Percentiles rank a stretch among this genome's conserved stretches.
Evolutionary conservation across 1,284 basidiomycete genomes (phyloP).

Genomic region (Psilocybe mexicana): DNA sequence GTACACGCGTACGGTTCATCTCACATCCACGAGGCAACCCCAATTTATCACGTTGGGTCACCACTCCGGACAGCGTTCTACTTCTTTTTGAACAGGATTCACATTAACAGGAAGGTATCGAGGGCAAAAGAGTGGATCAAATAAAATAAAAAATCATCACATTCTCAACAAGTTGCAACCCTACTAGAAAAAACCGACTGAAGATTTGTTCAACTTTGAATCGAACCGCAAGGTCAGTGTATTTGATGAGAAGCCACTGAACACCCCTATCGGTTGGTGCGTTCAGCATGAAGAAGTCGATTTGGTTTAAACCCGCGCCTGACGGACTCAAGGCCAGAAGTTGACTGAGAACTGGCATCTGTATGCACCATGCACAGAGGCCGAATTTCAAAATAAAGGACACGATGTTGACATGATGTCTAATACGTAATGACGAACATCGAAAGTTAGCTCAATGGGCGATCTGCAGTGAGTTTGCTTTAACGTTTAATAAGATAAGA

Average conservation of each 20-base stretch:
- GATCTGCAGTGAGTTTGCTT: background rate
- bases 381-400: background rate
- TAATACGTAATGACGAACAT: background rate
- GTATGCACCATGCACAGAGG: background rate
- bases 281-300: background rate
- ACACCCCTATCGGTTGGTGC: background rate
- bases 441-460: background rate
- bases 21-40: background rate
- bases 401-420: background rate
- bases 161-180: background rate
- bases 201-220: background rate
- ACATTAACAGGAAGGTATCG: background rate
- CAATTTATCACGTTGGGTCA: background rate
- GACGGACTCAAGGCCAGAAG: background rate
- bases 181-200: background rate
- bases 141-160: background rate
- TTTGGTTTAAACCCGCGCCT: background rate
- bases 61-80: background rate
- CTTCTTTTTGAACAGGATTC: background rate
- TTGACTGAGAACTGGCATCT: background rate
- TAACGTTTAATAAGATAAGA: background rate
- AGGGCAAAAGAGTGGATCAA: background rate
- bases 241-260: background rate
- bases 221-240: background rate
- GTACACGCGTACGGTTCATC: background rate